phyloP scores from a whole-genome alignment of 2,329 filamentous ascomycete species.

The Chrysosphaeria jannelii region DNA sequence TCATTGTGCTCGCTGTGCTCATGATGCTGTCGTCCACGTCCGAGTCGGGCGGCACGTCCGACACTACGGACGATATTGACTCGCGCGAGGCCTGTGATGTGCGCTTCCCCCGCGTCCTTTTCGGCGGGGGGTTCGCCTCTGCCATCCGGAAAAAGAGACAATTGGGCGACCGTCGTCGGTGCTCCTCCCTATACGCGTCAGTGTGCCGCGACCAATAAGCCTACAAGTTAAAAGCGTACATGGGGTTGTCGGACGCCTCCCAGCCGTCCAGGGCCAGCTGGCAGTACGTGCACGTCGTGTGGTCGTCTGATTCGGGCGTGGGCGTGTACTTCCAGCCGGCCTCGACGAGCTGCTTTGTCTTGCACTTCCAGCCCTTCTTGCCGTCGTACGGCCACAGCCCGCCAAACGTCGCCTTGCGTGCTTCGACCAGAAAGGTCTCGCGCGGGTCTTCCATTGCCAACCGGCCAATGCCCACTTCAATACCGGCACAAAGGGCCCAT shows the following conservation, averaged over 20 bases:
- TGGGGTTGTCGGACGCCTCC: conserved; percentile 75
- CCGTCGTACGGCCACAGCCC: conserved; percentile 66
- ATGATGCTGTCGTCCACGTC: conserved; percentile 27
- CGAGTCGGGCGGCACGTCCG: conserved; percentile 17
- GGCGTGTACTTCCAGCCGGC: conserved; percentile 90
- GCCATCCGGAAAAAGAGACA: conserved; percentile 60
- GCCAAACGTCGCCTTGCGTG: conserved; percentile 60
- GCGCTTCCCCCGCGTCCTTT: conserved; percentile 24
- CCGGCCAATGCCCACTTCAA: conserved; percentile 28
- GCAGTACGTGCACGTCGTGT: conserved; percentile 78
- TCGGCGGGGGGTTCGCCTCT: conserved; percentile 22
- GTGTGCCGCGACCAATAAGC: not conserved
- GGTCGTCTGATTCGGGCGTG: conserved; percentile 53
- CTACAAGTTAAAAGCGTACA: conserved; percentile 25
- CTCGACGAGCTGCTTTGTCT: conserved; percentile 68
- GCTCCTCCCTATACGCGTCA: conserved; percentile 64
- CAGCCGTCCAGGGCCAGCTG: conserved; percentile 72
- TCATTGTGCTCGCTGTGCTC: conserved; percentile 27
- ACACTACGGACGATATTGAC: conserved; percentile 25
- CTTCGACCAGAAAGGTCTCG: conserved; percentile 37
- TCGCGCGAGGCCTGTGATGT: conserved; percentile 40
- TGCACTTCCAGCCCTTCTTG: conserved; percentile 72
- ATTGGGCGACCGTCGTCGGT: conserved; percentile 44
- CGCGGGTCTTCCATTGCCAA: conserved; percentile 45
- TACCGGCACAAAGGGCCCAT: conserved; percentile 47